Evolutionary conservation across 345 rosid species (phyloP).

Genomic region (Ceriops zippeliana): DNA sequence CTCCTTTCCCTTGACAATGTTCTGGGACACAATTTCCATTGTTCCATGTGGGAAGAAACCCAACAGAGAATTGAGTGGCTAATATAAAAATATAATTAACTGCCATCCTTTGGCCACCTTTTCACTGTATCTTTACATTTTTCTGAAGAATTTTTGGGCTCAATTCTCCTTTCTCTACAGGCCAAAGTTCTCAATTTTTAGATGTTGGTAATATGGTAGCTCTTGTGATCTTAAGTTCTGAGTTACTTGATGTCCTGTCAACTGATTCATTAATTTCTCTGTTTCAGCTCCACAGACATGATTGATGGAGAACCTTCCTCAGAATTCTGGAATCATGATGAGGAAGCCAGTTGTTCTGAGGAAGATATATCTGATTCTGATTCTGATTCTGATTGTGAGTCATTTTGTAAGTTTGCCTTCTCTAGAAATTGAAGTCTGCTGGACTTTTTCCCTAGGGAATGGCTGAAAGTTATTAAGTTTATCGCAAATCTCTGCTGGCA

Average conservation of each 20-base stretch:
- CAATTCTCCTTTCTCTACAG: no score
- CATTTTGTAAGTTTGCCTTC: conserved; percentile 3
- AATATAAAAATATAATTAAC: neutral
- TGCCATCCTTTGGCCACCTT: no score
- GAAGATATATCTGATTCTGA: conserved; percentile 92
- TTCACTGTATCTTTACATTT: no score
- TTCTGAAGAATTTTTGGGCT: no score
- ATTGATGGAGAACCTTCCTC: conserved; percentile 47
- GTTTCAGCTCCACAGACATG: conserved; percentile 47
- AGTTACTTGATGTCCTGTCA: neutral
- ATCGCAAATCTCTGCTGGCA: conserved; percentile 27
- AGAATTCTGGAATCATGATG: conserved; percentile 89
- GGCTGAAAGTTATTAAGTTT: neutral
- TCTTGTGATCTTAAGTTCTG: neutral
- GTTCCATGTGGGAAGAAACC: neutral
- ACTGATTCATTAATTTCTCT: conserved; percentile 13
- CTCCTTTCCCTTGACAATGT: neutral
- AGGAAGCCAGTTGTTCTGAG: conserved; percentile 71
- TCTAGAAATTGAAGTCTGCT: neutral
- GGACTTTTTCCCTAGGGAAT: neutral
- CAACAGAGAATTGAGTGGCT: neutral
- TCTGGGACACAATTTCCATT: neutral
- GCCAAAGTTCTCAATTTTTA: no score
- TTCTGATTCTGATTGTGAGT: conserved; percentile 76
- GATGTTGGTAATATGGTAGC: no score